These are phyloP conservation scores for Ogataea nonfermentans DNA, from an alignment of 805 yeast species.

Conservation along the genomic window DNA sequence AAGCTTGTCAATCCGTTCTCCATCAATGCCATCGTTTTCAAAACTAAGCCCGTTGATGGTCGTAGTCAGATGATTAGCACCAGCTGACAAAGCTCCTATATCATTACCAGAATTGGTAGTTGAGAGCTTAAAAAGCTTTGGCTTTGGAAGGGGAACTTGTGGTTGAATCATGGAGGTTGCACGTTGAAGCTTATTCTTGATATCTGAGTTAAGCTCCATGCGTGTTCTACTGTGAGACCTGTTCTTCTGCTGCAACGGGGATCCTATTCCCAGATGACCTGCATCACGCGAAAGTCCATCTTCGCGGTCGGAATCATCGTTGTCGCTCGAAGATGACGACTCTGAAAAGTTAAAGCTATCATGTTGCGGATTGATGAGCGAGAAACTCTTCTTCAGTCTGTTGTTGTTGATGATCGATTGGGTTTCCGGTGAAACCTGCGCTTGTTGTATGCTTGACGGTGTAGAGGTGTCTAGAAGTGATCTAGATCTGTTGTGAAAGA, in stretches of 20 bases:
- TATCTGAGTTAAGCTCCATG: slow-evolving; percentile 17
- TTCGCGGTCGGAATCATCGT: slow-evolving; percentile 19
- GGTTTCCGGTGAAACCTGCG: slow-evolving; percentile 22
- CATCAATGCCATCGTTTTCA: background rate
- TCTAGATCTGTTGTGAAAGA: slow-evolving; percentile 18
- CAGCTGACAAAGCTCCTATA: slow-evolving; percentile 19
- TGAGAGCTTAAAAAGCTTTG: slow-evolving; percentile 17
- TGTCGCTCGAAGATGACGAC: slow-evolving; percentile 20
- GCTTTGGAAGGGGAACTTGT: slow-evolving; percentile 3
- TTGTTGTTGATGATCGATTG: slow-evolving; percentile 19
- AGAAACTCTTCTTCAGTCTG: slow-evolving; percentile 25
- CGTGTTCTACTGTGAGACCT: slow-evolving; percentile 18
- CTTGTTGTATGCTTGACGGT: slow-evolving; percentile 11
- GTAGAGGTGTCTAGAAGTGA: slow-evolving; percentile 17
- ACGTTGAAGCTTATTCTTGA: slow-evolving; percentile 26
- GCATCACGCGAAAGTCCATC: slow-evolving; percentile 15
- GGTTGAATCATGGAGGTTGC: slow-evolving; percentile 29
- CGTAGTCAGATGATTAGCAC: slow-evolving; percentile 26
- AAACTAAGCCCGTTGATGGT: slow-evolving; percentile 23
- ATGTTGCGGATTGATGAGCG: slow-evolving; percentile 25
- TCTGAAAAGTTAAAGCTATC: slow-evolving; percentile 15
- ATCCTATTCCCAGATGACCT: slow-evolving; percentile 30
- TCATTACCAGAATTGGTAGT: slow-evolving; percentile 13
- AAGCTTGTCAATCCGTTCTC: slow-evolving; percentile 6
- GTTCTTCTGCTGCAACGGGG: slow-evolving; percentile 38